Base-by-base conservation (phyloP, 805 yeast genomes). In the Yamadazyma akitaensis region DNA sequence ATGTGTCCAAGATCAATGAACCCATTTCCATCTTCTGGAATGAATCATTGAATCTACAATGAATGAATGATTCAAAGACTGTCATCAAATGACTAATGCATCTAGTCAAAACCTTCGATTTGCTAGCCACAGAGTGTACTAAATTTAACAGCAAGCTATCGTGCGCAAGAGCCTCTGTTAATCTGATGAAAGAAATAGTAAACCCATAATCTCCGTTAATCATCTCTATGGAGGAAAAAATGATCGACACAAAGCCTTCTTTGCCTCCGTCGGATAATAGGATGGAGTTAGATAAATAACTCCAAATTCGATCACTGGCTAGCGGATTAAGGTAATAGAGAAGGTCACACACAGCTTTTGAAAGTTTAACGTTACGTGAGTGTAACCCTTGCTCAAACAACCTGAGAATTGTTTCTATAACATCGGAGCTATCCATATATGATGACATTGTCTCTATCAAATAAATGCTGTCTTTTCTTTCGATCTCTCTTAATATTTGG, bases 241-340 rank as follows among this genome's bases (percentile, higher is more conserved):
- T 73, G 0, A 76, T 73, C 1, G 79, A 63, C 0, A 82, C 80
- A 40, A 80, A 64, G 0, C 94, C 91, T 37, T 86, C 88, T 51
- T 79, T 80, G 2, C 73, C 74, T 46, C 77, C 73, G 41, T 75
- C 73, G 12, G 84, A 82, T 1, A 89, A 67, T 25, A 90, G 66
- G 16, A 80, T 76, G 0, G 96, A 84, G 42, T 81, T 80, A 18
- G 80, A 76, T 12, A 92, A 63, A 57, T 84, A 84, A 0, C 89
- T 77, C 96, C 97, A 91, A 2, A 90, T 85, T 46, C 88, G 72
- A 49, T 77, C 74, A 0, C 95, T 80, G 34, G 73, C 77, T 5
- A 79, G 64, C 40, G 68, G 68, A 34, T 70, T 69, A 34, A 79
- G 68, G 14, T 75, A 68, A 1, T 73, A 64, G 26, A 88, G 65